Percentiles rank a stretch among this genome's conserved stretches.
Conservation (phyloP, 2,329 filamentous ascomycete genomes). For the Talaromyces sp. region DNA sequence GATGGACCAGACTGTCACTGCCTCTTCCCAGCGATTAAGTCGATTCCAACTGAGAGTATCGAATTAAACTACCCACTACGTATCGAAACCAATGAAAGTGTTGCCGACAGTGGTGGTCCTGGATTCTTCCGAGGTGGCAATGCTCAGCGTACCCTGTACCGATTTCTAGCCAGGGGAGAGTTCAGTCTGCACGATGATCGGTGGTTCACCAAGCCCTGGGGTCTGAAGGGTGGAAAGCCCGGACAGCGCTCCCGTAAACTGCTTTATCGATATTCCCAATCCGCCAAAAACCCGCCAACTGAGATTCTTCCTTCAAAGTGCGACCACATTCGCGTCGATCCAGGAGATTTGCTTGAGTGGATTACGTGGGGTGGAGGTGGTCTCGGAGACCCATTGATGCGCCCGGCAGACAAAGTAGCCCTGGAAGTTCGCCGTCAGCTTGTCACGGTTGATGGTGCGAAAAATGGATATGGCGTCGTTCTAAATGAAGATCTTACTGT, state of each 20-base stretch:
- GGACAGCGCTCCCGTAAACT: constrained; percentile 49
- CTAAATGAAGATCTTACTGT: constrained; percentile 43
- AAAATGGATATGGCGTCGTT: constrained; percentile 50
- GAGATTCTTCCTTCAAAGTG: constrained; percentile 51
- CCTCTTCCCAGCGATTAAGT: constrained; percentile 55
- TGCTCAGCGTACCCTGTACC: constrained; percentile 52
- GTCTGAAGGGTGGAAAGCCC: constrained; percentile 51
- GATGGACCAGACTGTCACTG: constrained; percentile 56
- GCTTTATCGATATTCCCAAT: constrained; percentile 46
- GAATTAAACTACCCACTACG: constrained; percentile 54
- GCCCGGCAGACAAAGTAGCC: constrained; percentile 49
- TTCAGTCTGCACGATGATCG: constrained; percentile 54
- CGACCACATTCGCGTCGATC: constrained; percentile 51
- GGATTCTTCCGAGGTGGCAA: constrained; percentile 54
- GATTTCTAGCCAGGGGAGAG: constrained; percentile 51
- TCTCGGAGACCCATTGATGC: constrained; percentile 50
- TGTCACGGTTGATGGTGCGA: constrained; percentile 48
- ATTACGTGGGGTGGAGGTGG: constrained; percentile 56
- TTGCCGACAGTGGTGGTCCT: constrained; percentile 53
- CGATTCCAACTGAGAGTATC: constrained; percentile 53
- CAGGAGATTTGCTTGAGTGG: constrained; percentile 54
- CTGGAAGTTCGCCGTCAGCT: constrained; percentile 51
- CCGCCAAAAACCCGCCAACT: constrained; percentile 32
- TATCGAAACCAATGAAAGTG: constrained; percentile 53
- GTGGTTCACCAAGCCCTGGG: constrained; percentile 56